phyloP scores from a whole-genome alignment of 495 filamentous ascomycete species.

The Pseudoneurospora amorphoporcata region DNA sequence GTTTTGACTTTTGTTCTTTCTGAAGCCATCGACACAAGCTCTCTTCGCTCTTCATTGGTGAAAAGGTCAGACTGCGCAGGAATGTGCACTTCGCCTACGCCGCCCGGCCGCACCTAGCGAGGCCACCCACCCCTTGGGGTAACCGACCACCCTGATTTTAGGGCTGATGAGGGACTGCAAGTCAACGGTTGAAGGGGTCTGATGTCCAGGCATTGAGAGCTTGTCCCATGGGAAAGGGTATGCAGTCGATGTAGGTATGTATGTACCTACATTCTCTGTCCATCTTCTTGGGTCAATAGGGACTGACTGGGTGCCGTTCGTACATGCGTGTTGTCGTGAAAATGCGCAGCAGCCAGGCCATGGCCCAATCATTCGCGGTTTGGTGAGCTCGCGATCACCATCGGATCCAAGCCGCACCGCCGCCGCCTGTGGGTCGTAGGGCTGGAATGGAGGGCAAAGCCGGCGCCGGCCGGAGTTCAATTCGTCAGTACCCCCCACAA shows the following conservation, averaged over 20 bases:
- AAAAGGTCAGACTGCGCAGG: background rate
- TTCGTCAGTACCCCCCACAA: background rate
- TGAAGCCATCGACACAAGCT: background rate
- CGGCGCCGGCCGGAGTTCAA: background rate
- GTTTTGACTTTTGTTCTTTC: background rate
- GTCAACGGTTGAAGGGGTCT: background rate
- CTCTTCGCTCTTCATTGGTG: background rate
- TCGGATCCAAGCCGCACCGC: background rate
- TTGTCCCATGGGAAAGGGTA: background rate
- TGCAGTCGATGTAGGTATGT: background rate
- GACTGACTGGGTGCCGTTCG: background rate
- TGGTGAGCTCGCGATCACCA: background rate
- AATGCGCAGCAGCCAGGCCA: background rate
- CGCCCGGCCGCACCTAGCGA: background rate
- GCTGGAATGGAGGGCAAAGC: slow-evolving; percentile 14
- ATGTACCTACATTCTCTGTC: background rate
- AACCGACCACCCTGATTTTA: slow-evolving; percentile 5
- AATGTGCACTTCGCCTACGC: background rate
- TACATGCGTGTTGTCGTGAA: background rate
- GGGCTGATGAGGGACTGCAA: slow-evolving; percentile 12
- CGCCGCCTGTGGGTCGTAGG: slow-evolving; percentile 10
- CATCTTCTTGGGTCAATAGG: background rate
- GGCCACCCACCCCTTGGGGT: background rate
- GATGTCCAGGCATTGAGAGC: slow-evolving; percentile 7
- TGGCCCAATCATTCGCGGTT: background rate